Evolutionary conservation across 371 early-diverging fungal species (phyloP).

Genomic region (Mucor plumbeus): DNA sequence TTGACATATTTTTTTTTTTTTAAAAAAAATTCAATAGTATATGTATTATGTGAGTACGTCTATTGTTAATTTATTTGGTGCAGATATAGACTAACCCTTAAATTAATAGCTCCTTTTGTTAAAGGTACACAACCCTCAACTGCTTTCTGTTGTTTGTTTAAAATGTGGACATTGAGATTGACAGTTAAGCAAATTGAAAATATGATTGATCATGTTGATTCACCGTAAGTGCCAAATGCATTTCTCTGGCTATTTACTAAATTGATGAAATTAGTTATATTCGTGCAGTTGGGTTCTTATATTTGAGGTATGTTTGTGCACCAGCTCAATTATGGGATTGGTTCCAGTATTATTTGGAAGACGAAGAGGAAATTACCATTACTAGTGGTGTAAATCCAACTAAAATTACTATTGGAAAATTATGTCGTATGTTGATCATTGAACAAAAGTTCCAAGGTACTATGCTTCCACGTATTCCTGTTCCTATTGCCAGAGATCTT

Average conservation of each 20-base stretch:
- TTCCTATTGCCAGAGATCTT: slow-evolving; percentile 80
- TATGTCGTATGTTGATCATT: slow-evolving; percentile 70
- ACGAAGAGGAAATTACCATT: slow-evolving; percentile 75
- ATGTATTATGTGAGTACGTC: slow-evolving; percentile 26
- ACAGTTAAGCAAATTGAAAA: slow-evolving; percentile 81
- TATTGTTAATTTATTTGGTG: not conserved
- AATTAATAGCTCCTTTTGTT: slow-evolving; percentile 75
- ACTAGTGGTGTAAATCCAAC: slow-evolving; percentile 69
- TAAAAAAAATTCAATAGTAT: slow-evolving; percentile 33
- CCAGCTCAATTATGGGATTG: slow-evolving; percentile 85
- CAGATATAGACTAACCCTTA: slow-evolving; percentile 3
- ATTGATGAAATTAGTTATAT: slow-evolving; percentile 59
- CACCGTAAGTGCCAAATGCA: slow-evolving; percentile 63
- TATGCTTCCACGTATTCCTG: slow-evolving; percentile 86
- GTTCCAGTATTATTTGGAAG: slow-evolving; percentile 81
- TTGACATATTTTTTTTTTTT: slow-evolving; percentile 13
- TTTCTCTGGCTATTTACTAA: not conserved
- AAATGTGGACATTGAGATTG: slow-evolving; percentile 82
- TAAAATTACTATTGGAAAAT: slow-evolving; percentile 71
- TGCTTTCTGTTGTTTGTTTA: slow-evolving; percentile 86
- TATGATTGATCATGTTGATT: slow-evolving; percentile 78
- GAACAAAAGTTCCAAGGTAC: slow-evolving; percentile 77
- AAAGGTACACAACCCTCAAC: slow-evolving; percentile 84
- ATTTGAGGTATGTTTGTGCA: slow-evolving; percentile 85
- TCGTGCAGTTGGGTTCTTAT: slow-evolving; percentile 84